Evolutionary conservation across 768 basidiomycete species (phyloP), one percentile per base, ranked within the genome.

Genomic region (Boletellus sp.): DNA sequence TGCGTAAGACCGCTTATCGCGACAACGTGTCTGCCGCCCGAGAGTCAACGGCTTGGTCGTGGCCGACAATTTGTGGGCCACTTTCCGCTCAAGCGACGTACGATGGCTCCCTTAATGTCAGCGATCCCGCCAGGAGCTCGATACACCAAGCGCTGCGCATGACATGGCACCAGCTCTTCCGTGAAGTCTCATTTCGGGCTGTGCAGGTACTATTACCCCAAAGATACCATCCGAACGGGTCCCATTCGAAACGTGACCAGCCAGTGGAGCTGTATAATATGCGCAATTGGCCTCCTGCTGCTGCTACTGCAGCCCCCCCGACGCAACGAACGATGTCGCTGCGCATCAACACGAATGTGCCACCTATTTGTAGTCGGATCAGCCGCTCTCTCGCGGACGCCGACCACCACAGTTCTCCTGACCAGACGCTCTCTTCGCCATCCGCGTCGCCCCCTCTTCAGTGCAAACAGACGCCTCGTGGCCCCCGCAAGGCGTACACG

Each of bases 401-500:
- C 36, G 51, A 51, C 49, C 33, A 43, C 38, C 51, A 50, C 26
- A 39, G 22, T 48, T 53, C 56, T 42, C 48, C 50, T 51, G 42
- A 47, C 33, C 55, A 47, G 54, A 47, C 41, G 28, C 37, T 34
- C 19, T 51, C 42, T 50, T 57, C 58, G n/a, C 57, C 60, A 54
- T 47, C 55, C 51, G 42, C 47, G 45, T 51, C 62, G 51, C 54
- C 28, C 7, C 28, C 62, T 54, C 48, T 58, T 39, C 54, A 47
- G 47, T 43, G 43, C 52, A 66, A 60, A 50, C 57, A 46, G 39
- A 45, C 48, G 20, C 66, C 66, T 63, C 62, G 58, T 60, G 62
- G 59, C 33, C 45, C 48, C 48, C 55, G 66, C 64, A 64, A 68
- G 68, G 66, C 50, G 1, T 46, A 68, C 64, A 70, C 64, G 59